Evolutionary conservation across 345 rosid genomes (phyloP).

Genomic region (Aurinia saxatilis): DNA sequence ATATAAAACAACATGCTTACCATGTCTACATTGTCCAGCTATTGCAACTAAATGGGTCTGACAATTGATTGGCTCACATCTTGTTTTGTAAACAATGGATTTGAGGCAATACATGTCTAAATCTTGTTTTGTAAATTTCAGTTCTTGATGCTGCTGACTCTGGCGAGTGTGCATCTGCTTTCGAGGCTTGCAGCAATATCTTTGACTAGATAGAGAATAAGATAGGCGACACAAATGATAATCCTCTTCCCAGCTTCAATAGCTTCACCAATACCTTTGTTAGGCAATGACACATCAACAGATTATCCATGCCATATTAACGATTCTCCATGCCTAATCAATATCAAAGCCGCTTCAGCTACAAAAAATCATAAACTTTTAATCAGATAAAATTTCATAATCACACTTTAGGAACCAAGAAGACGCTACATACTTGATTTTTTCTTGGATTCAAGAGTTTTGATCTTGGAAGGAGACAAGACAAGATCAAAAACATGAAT

Average conservation of each 20-base stretch:
- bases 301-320: conserved; percentile 95
- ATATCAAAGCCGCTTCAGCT: conserved; percentile 88
- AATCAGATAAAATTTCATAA: neutral
- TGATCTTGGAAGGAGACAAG: conserved; percentile 41
- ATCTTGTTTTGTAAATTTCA: too few relatives aligned
- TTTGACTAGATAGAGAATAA: too few relatives aligned
- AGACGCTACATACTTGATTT: conserved; percentile 48
- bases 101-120: too few relatives aligned
- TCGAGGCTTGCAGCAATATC: too few relatives aligned
- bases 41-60: too few relatives aligned
- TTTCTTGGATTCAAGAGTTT: conserved; percentile 35
- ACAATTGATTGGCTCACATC: too few relatives aligned
- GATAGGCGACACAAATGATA: too few relatives aligned
- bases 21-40: too few relatives aligned
- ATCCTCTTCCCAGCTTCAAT: conserved; percentile 97
- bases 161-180: too few relatives aligned
- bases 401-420: neutral
- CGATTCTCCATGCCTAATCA: conserved; percentile 96
- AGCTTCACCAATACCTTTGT: conserved; percentile 93
- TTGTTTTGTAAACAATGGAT: too few relatives aligned
- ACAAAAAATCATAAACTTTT: neutral
- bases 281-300: conserved; percentile 93
- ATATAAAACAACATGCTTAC: too few relatives aligned
- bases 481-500: conserved; percentile 47
- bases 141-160: too few relatives aligned